Percentiles rank a stretch among this genome's conserved stretches.
phyloP scores from a whole-genome alignment of 805 yeast species.

The Barnettozyma pratensis region DNA sequence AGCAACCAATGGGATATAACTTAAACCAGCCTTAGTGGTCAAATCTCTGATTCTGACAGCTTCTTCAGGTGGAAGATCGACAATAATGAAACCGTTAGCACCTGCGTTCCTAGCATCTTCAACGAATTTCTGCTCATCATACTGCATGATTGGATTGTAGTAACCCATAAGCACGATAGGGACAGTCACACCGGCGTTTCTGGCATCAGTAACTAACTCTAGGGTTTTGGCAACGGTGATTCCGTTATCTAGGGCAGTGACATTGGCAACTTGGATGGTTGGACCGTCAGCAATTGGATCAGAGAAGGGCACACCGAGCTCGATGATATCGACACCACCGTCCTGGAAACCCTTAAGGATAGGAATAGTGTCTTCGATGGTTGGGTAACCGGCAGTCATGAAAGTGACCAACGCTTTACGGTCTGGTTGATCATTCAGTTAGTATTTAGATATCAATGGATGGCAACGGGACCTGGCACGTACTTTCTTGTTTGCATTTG shows the following conservation, averaged over 20 bases:
- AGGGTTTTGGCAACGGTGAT: conserved; percentile 65
- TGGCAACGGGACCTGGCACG: neutral
- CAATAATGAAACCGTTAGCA: conserved; percentile 91
- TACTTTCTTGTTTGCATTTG: conserved; percentile 47
- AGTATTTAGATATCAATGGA: too few species aligned
- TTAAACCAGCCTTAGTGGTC: conserved; percentile 63
- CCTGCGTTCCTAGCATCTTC: conserved; percentile 81
- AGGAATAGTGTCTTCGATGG: conserved; percentile 82
- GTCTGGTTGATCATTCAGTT: conserved; percentile 23
- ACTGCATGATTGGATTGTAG: conserved; percentile 87
- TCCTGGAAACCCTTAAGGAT: conserved; percentile 82
- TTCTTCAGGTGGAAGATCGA: conserved; percentile 97
- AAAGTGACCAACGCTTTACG: conserved; percentile 90
- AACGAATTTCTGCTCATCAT: conserved; percentile 83
- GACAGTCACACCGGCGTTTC: conserved; percentile 76
- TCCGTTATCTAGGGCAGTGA: conserved; percentile 77
- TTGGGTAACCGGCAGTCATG: conserved; percentile 92
- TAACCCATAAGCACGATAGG: conserved; percentile 97
- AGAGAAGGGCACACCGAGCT: conserved; percentile 92
- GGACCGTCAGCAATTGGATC: conserved; percentile 99
- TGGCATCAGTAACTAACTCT: conserved; percentile 68
- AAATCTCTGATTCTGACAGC: conserved; percentile 79
- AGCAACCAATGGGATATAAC: conserved; percentile 91
- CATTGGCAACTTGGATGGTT: conserved; percentile 86
- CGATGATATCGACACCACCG: conserved; percentile 94